Conservation (phyloP, 768 basidiomycete species). For the Lyophyllum atratum region DNA sequence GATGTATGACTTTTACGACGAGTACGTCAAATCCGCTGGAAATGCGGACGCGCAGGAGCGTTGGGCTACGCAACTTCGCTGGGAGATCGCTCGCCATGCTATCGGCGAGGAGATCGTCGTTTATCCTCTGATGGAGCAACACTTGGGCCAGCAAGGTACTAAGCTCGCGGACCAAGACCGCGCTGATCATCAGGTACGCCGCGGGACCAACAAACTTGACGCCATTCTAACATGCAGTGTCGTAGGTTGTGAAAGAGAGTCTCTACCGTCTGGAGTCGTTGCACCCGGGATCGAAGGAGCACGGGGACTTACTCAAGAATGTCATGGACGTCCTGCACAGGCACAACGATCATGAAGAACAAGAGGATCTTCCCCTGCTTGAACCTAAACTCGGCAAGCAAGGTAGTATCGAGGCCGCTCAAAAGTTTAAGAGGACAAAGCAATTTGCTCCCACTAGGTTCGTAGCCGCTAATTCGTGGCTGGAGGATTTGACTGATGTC, state of each 20-base stretch:
- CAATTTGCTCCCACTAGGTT: constrained; percentile 63
- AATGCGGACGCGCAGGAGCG: constrained; percentile 49
- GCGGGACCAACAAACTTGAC: neutral
- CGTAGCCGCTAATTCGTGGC: constrained; percentile 13
- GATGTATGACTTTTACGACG: constrained; percentile 60
- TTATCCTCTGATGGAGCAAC: constrained; percentile 61
- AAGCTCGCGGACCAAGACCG: constrained; percentile 57
- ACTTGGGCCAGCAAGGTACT: constrained; percentile 52
- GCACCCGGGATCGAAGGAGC: constrained; percentile 42
- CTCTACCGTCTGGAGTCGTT: constrained; percentile 43
- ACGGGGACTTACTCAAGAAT: constrained; percentile 40
- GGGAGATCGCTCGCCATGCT: constrained; percentile 65
- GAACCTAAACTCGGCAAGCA: constrained; percentile 48
- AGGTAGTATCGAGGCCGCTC: constrained; percentile 45
- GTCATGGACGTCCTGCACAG: constrained; percentile 50
- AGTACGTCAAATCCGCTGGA: constrained; percentile 42
- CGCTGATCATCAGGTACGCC: constrained; percentile 52
- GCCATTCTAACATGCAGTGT: neutral
- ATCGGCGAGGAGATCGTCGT: constrained; percentile 65
- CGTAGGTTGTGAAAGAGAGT: constrained; percentile 17
- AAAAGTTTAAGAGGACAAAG: constrained; percentile 55
- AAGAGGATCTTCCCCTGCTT: constrained; percentile 55
- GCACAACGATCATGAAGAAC: constrained; percentile 62
- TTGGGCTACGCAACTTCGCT: constrained; percentile 57
- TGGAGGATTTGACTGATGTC: neutral